Evolutionary conservation across 2,329 filamentous ascomycete genomes (phyloP).

Genomic region (Atkinsonella texensis): DNA sequence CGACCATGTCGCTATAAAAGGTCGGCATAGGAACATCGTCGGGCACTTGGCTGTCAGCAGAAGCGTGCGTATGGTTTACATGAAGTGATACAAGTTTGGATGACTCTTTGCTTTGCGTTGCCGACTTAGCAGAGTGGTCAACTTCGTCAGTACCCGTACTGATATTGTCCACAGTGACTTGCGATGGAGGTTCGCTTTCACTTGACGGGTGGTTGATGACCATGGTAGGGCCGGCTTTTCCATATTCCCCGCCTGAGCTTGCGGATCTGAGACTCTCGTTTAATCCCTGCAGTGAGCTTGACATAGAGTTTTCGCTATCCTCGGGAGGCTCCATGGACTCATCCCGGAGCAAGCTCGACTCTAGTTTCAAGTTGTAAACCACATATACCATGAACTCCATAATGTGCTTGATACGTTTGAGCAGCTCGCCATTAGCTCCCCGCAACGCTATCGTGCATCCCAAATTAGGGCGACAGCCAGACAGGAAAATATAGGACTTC

Average conservation of each 20-base stretch:
- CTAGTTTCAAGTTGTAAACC: conserved; percentile 91
- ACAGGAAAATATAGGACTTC: conserved; percentile 93
- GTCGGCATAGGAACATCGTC: conserved; percentile 78
- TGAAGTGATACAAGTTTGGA: conserved; percentile 25
- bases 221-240: conserved; percentile 18
- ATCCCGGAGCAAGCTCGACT: conserved; percentile 87
- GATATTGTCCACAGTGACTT: conserved; percentile 19
- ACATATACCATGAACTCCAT: conserved; percentile 99
- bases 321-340: conserved; percentile 77
- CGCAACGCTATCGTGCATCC: conserved; percentile 91
- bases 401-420: conserved; percentile 78
- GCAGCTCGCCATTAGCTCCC: conserved; percentile 58
- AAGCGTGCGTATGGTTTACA: conserved; percentile 30
- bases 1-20: conserved; percentile 90
- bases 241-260: conserved; percentile 19
- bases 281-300: conserved; percentile 28
- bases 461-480: conserved; percentile 76
- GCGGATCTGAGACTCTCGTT: conserved; percentile 26
- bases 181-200: conserved; percentile 25
- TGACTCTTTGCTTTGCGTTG: conserved; percentile 14
- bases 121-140: conserved; percentile 14
- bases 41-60: conserved; percentile 47
- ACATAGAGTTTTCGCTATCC: conserved; percentile 33
- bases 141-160: conserved; percentile 17
- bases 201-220: conserved; percentile 24